phyloP scores from a whole-genome alignment of 1,139 yeast species.

The Scheffersomyces parashehatae region DNA sequence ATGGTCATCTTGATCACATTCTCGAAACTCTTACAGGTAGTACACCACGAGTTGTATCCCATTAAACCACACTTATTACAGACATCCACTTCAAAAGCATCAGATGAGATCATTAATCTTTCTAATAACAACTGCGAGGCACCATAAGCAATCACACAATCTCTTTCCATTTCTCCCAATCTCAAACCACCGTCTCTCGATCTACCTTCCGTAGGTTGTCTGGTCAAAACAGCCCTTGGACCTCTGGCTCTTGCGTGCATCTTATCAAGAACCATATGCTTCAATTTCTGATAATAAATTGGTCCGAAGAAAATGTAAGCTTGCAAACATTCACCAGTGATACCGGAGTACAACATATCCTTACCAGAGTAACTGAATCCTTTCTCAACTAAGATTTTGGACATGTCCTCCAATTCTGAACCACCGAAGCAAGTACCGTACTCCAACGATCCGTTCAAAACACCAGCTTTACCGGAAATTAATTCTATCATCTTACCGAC shows the following conservation, averaged over 20 bases:
- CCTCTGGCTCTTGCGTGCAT: slow-evolving; percentile 99
- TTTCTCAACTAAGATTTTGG: slow-evolving; percentile 83
- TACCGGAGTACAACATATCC: slow-evolving; percentile 97
- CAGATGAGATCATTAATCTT: slow-evolving; percentile 94
- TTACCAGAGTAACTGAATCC: slow-evolving; percentile 96
- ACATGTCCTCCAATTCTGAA: slow-evolving; percentile 91
- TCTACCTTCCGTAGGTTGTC: slow-evolving; percentile 99
- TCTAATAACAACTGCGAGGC: slow-evolving; percentile 93
- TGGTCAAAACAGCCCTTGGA: slow-evolving; percentile 95
- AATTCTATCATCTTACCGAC: slow-evolving; percentile 98
- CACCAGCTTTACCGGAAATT: slow-evolving; percentile 97
- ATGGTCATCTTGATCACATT: slow-evolving; percentile 89
- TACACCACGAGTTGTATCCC: slow-evolving; percentile 98
- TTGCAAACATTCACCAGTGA: slow-evolving; percentile 95
- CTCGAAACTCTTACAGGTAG: slow-evolving; percentile 88
- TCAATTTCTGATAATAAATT: slow-evolving; percentile 93
- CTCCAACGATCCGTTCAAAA: slow-evolving; percentile 83
- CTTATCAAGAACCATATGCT: slow-evolving; percentile 98
- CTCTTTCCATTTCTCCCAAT: slow-evolving; percentile 99
- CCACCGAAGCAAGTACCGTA: slow-evolving; percentile 99
- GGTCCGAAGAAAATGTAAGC: slow-evolving; percentile 99
- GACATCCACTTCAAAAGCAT: slow-evolving; percentile 95
- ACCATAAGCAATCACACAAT: slow-evolving; percentile 99
- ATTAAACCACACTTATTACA: slow-evolving; percentile 95
- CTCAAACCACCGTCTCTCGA: slow-evolving; percentile 99